These are phyloP conservation scores for Pichia nanzhaoensis DNA, from an alignment of 805 yeast genomes.

Conservation along the genomic window DNA sequence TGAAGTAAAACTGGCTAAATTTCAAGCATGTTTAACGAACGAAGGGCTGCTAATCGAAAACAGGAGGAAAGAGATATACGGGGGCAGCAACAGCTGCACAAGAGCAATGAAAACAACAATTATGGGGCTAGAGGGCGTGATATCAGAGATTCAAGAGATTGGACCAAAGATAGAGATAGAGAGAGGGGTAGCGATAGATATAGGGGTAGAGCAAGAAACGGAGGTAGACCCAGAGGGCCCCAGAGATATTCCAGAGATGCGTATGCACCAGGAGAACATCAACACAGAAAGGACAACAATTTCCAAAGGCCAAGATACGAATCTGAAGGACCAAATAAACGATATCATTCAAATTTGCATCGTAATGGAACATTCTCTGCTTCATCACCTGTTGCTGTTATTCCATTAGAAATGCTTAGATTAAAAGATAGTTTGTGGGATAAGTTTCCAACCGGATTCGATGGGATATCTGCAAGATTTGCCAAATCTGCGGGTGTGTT, in stretches of 20 bases:
- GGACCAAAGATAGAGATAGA: constrained; percentile 4
- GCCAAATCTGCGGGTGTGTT: constrained; percentile 78
- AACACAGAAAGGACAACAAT: background rate
- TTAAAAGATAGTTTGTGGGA: constrained; percentile 62
- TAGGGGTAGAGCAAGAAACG: constrained; percentile 1
- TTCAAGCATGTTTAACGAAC: constrained; percentile 16
- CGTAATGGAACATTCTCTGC: no score
- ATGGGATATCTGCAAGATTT: constrained; percentile 62
- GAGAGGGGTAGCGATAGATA: background rate
- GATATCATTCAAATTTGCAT: background rate
- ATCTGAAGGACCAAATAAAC: background rate
- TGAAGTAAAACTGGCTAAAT: background rate
- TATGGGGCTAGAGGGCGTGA: constrained; percentile 2
- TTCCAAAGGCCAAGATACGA: background rate
- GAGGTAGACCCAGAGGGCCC: background rate
- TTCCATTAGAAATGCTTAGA: constrained; percentile 41
- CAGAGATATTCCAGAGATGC: background rate
- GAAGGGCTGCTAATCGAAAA: constrained; percentile 22
- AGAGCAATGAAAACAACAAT: background rate
- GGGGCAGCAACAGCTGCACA: background rate
- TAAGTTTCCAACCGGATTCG: constrained; percentile 59
- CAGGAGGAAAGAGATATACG: constrained; percentile 1
- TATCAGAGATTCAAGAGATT: background rate
- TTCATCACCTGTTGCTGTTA: background rate
- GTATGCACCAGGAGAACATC: background rate